phyloP scores from a whole-genome alignment of 2,329 filamentous ascomycete species.

The Pestalotiopsis sp. region DNA sequence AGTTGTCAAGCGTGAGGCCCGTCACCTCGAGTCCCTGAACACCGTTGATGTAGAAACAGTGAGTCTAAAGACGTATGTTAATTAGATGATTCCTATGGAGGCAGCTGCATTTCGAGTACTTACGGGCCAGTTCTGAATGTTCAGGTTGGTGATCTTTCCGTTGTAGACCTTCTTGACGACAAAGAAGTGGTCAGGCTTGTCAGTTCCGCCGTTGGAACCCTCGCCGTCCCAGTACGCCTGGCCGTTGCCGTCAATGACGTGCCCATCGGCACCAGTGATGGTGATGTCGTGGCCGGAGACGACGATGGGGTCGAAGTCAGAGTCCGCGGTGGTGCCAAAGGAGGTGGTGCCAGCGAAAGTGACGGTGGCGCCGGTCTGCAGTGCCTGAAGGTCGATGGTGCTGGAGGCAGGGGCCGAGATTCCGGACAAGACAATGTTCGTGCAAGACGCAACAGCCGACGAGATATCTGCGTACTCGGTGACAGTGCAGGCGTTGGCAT shows the following conservation, averaged over 20 bases:
- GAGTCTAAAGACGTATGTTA: background rate
- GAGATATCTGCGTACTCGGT: constrained; percentile 7
- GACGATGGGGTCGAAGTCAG: constrained; percentile 39
- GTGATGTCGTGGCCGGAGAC: constrained; percentile 59
- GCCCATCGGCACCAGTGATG: constrained; percentile 53
- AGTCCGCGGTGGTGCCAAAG: constrained; percentile 31
- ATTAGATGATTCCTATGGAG: background rate
- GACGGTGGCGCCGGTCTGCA: constrained; percentile 40
- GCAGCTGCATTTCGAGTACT: background rate
- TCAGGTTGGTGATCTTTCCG: constrained; percentile 32
- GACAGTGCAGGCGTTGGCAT: constrained; percentile 5
- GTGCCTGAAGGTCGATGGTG: constrained; percentile 36
- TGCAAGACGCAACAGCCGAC: constrained; percentile 14
- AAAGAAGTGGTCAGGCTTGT: constrained; percentile 16
- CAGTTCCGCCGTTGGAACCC: constrained; percentile 61
- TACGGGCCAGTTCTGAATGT: constrained; percentile 30
- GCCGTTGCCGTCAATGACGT: constrained; percentile 58
- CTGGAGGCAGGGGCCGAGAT: constrained; percentile 38
- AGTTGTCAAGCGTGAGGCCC: constrained; percentile 22
- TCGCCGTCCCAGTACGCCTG: constrained; percentile 62
- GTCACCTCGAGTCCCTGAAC: constrained; percentile 5
- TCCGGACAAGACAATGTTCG: constrained; percentile 26
- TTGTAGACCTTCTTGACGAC: constrained; percentile 51
- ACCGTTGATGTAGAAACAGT: constrained; percentile 3
- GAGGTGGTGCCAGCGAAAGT: constrained; percentile 55